Conservation (phyloP, 2,329 filamentous ascomycete species). For the Dactylellina sp. region DNA sequence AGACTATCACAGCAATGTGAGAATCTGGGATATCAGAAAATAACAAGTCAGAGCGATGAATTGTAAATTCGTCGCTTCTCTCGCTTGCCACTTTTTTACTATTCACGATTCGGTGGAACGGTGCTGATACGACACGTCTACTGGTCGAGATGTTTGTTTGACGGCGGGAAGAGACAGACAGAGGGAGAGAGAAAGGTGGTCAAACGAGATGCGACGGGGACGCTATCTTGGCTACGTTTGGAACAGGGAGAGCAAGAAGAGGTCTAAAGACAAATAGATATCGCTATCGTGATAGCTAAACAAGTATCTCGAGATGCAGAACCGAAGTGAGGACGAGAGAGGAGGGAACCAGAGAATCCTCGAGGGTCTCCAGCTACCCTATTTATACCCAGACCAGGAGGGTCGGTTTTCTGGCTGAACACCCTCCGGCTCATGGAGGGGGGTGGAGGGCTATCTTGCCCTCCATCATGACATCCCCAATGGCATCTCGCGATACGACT, state of each 20-base stretch:
- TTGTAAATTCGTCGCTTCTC: too few species aligned
- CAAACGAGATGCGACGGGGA: background rate
- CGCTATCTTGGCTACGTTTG: background rate
- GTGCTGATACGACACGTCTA: too few species aligned
- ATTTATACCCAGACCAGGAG: constrained; percentile 55
- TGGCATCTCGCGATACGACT: constrained; percentile 6
- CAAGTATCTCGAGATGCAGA: too few species aligned
- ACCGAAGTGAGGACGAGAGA: constrained; percentile 20
- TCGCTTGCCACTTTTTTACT: too few species aligned
- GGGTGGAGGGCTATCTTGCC: constrained; percentile 11
- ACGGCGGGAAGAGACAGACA: background rate
- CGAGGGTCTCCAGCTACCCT: constrained; percentile 43
- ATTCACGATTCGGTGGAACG: too few species aligned
- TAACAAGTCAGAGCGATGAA: constrained; percentile 35
- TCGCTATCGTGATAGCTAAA: too few species aligned
- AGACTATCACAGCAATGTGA: too few species aligned
- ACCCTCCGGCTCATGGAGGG: constrained; percentile 17
- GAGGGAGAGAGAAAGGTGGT: constrained; percentile 4
- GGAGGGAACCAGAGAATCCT: constrained; percentile 15
- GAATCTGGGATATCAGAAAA: background rate
- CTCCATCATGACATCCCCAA: constrained; percentile 21
- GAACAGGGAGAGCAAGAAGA: too few species aligned
- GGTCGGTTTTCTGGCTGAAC: constrained; percentile 31
- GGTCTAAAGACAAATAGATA: background rate
- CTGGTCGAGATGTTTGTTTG: background rate